Conservation (phyloP, 2,329 filamentous ascomycete genomes). For the Sporothrix brunneoviolacea region DNA sequence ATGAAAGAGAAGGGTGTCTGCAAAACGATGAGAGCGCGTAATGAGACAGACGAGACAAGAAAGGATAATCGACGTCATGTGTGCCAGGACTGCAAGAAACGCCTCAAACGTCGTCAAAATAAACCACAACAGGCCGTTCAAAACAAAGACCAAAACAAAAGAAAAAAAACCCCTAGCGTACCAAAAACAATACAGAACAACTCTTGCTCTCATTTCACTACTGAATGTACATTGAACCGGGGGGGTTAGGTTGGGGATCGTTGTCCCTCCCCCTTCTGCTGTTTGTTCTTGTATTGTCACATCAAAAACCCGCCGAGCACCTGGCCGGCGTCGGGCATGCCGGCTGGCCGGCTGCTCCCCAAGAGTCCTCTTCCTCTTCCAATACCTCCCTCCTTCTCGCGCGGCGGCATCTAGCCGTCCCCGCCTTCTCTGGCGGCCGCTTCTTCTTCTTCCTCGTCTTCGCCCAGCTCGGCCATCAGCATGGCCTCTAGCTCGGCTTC, state of each 20-base stretch:
- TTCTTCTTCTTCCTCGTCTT: constrained; percentile 24
- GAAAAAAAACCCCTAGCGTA: not conserved
- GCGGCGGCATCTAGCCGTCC: constrained; percentile 13
- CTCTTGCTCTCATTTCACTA: too few relatives aligned
- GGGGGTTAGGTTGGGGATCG: too few relatives aligned
- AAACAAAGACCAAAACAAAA: not conserved
- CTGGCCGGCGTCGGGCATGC: constrained; percentile 1
- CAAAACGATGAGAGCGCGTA: too few relatives aligned
- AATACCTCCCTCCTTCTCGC: not conserved
- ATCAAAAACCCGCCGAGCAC: constrained; percentile 11
- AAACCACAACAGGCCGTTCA: not conserved
- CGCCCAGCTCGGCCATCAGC: constrained; percentile 54
- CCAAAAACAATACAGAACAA: constrained; percentile 2
- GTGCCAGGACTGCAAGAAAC: too few relatives aligned
- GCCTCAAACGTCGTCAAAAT: too few relatives aligned
- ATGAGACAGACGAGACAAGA: too few relatives aligned
- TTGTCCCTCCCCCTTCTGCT: too few relatives aligned
- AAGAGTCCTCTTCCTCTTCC: not conserved
- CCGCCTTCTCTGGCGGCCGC: not conserved
- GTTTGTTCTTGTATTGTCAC: too few relatives aligned
- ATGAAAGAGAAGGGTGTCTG: too few relatives aligned
- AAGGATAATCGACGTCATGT: too few relatives aligned
- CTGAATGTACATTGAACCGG: too few relatives aligned
- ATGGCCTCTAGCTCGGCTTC: constrained; percentile 57
- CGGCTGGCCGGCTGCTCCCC: not conserved